These are phyloP conservation scores for Tolypocladium amazonense DNA, from an alignment of 2,329 filamentous ascomycete species.

Conservation along the genomic window DNA sequence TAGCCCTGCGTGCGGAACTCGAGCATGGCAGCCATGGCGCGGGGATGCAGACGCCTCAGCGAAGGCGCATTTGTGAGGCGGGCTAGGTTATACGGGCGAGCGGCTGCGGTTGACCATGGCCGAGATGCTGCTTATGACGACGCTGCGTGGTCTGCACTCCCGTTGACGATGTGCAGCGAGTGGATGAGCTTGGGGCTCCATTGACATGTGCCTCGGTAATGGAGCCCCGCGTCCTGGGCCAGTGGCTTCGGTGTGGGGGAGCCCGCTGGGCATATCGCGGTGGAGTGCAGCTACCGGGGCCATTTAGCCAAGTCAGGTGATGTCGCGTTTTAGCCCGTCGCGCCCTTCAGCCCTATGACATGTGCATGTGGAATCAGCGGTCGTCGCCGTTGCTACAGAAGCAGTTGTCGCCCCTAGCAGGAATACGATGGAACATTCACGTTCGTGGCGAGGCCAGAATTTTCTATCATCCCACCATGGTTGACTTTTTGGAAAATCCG, in stretches of 20 bases:
- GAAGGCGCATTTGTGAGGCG: background rate
- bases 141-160: background rate
- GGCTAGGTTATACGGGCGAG: background rate
- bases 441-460: background rate
- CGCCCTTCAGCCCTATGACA: background rate
- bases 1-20: slow-evolving; percentile 89
- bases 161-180: background rate
- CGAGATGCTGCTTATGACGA: background rate
- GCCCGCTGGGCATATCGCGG: background rate
- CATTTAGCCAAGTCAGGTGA: slow-evolving; percentile 13
- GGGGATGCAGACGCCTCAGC: background rate
- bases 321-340: slow-evolving; percentile 10
- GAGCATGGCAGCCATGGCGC: slow-evolving; percentile 58
- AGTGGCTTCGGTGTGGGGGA: slow-evolving; percentile 3
- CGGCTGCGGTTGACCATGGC: background rate
- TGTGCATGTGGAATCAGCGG: background rate
- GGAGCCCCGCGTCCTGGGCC: background rate
- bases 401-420: background rate
- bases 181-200: background rate
- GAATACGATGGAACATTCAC: background rate
- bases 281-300: slow-evolving; percentile 8
- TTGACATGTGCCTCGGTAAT: slow-evolving; percentile 24
- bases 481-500: background rate
- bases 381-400: background rate
- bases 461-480: background rate